phyloP scores from a whole-genome alignment of 306 rosid genomes.

The Cercis canadensis region DNA sequence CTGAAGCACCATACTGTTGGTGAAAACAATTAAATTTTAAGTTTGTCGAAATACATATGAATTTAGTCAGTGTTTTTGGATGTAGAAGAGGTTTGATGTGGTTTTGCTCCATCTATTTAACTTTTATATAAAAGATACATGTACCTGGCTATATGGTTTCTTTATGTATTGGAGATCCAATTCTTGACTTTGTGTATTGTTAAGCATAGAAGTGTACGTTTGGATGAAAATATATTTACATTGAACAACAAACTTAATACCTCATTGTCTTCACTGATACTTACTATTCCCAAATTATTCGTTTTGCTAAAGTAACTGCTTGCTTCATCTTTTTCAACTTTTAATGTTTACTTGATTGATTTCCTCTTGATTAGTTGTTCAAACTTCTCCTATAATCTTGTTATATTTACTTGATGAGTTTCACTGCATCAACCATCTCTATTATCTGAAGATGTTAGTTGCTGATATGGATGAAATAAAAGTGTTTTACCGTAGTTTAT shows the following conservation, averaged over 20 bases:
- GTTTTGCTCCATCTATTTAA: no score
- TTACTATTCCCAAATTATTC: not conserved
- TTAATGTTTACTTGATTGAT: not conserved
- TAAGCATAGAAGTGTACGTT: not conserved
- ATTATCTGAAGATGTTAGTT: slow-evolving; percentile 2
- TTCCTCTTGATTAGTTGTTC: not conserved
- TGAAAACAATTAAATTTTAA: no score
- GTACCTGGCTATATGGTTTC: not conserved
- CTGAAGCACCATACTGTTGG: not conserved
- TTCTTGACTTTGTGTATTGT: not conserved
- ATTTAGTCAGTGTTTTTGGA: no score
- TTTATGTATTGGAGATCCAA: no score
- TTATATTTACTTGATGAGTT: not conserved
- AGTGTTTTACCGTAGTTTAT: slow-evolving; percentile 19
- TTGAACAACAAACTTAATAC: no score
- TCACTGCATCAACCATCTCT: slow-evolving; percentile 11
- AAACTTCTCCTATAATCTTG: not conserved
- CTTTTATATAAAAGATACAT: no score
- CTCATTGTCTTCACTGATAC: not conserved
- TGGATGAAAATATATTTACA: not conserved
- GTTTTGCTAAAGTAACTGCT: slow-evolving; percentile 15
- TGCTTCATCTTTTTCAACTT: not conserved
- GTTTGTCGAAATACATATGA: no score
- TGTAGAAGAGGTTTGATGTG: no score
- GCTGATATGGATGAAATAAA: slow-evolving; percentile 5